Evolutionary conservation across 2,329 filamentous ascomycete genomes (phyloP).

Genomic region (Diaporthe eres): DNA sequence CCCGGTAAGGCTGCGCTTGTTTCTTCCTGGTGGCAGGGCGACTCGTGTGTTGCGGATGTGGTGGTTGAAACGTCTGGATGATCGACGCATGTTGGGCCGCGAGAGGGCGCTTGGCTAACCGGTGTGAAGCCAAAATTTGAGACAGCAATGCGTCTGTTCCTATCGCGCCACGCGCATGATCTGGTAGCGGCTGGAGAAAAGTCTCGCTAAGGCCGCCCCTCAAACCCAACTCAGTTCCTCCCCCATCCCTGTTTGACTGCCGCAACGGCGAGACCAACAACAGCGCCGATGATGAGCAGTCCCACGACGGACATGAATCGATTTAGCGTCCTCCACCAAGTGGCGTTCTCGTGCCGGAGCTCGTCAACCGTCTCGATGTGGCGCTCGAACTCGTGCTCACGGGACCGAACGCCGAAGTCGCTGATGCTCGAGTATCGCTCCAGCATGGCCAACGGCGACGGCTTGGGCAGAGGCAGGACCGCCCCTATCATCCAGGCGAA

Average conservation of each 20-base stretch:
- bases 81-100: conserved; percentile 26
- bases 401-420: conserved; percentile 52
- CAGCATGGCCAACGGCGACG: conserved; percentile 66
- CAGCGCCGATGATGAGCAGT: conserved; percentile 66
- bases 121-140: conserved; percentile 7
- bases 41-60: conserved; percentile 20
- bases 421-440: conserved; percentile 60
- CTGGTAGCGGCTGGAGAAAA: conserved; percentile 7
- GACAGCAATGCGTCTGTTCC: conserved; percentile 1
- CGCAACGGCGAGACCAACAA: conserved; percentile 66
- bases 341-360: conserved; percentile 64
- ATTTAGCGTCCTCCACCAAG: conserved; percentile 74
- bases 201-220: neutral
- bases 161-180: conserved; percentile 6
- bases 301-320: conserved; percentile 71
- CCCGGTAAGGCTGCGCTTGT: neutral
- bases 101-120: conserved; percentile 1
- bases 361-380: conserved; percentile 57
- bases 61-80: conserved; percentile 26
- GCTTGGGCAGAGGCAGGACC: conserved; percentile 77
- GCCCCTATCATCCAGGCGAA: conserved; percentile 87
- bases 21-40: neutral
- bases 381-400: conserved; percentile 52
- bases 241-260: conserved; percentile 67
- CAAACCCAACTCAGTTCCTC: conserved; percentile 23